Percentiles rank a stretch among this genome's conserved stretches.
Conservation (phyloP, 768 basidiomycete species). For the Dioszegia crocea region DNA sequence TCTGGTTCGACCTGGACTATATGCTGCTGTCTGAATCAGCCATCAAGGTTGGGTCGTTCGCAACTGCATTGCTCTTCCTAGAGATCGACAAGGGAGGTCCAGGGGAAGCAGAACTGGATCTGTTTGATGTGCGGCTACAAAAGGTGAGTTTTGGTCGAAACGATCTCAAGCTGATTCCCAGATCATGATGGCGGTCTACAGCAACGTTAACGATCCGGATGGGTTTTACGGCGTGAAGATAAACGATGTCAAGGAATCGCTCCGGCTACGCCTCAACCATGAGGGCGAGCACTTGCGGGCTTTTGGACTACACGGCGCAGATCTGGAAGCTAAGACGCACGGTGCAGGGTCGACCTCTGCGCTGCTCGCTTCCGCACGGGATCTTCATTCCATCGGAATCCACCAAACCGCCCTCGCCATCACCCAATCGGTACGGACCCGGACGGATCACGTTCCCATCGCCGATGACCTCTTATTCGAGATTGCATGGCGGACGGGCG, state of each 20-base stretch:
- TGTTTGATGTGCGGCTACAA: conserved; percentile 19
- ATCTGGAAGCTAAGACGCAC: conserved; percentile 56
- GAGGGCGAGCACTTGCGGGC: conserved; percentile 90
- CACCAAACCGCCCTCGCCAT: conserved; percentile 63
- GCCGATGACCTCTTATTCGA: conserved; percentile 53
- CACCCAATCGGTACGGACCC: background rate
- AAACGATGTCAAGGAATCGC: conserved; percentile 68
- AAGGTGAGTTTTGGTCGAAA: conserved; percentile 23
- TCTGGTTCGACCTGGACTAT: conserved; percentile 79
- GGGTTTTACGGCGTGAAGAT: conserved; percentile 93
- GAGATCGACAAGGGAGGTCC: conserved; percentile 67
- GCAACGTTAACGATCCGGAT: conserved; percentile 93
- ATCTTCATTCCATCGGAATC: conserved; percentile 87
- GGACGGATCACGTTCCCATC: background rate
- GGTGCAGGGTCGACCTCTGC: conserved; percentile 42
- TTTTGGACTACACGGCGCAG: conserved; percentile 82
- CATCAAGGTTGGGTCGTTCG: conserved; percentile 73
- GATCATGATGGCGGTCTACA: conserved; percentile 85
- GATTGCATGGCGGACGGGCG: conserved; percentile 88
- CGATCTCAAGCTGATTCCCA: conserved; percentile 53
- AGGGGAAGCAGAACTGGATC: conserved; percentile 10
- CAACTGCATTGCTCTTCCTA: conserved; percentile 82
- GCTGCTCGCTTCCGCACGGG: conserved; percentile 65
- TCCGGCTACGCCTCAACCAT: conserved; percentile 82
- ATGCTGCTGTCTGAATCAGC: conserved; percentile 68